A percentile compares a stretch with the other conserved stretches of the same genome.
Evolutionary conservation across 2,329 filamentous ascomycete genomes (phyloP).

Genomic region (Orbilia blumenaviensis): DNA sequence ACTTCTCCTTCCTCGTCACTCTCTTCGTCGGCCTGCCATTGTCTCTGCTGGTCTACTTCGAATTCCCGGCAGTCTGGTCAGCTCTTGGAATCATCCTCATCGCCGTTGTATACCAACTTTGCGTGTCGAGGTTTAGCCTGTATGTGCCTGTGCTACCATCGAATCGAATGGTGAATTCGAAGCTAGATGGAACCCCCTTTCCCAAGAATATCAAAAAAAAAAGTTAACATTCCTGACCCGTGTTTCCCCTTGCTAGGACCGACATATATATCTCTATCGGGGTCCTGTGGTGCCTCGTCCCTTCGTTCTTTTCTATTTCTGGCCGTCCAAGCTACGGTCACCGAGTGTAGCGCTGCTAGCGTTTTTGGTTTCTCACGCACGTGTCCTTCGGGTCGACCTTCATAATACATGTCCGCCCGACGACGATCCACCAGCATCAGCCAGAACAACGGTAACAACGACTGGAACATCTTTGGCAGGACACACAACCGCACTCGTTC

Average conservation of each 20-base stretch:
- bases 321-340: slow-evolving; percentile 30
- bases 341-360: slow-evolving; percentile 30
- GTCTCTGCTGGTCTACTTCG: slow-evolving; percentile 25
- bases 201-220: not conserved
- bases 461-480: slow-evolving; percentile 51
- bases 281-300: slow-evolving; percentile 35
- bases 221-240: slow-evolving; percentile 16
- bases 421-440: slow-evolving; percentile 51
- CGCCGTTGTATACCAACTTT: slow-evolving; percentile 8
- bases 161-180: not conserved
- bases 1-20: slow-evolving; percentile 15
- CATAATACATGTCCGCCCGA: slow-evolving; percentile 46
- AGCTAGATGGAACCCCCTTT: slow-evolving; percentile 18
- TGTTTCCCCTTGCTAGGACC: slow-evolving; percentile 14
- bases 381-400: not conserved
- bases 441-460: slow-evolving; percentile 43
- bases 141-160: slow-evolving; percentile 2
- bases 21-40: slow-evolving; percentile 26
- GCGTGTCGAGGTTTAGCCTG: slow-evolving; percentile 25
- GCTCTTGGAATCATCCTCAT: slow-evolving; percentile 2
- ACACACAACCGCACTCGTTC: slow-evolving; percentile 47
- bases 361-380: not conserved
- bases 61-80: slow-evolving; percentile 14
- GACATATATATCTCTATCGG: slow-evolving; percentile 42
- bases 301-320: slow-evolving; percentile 24